Evolutionary conservation across 2,329 filamentous ascomycete species (phyloP).

Genomic region (Cercospora sp.): DNA sequence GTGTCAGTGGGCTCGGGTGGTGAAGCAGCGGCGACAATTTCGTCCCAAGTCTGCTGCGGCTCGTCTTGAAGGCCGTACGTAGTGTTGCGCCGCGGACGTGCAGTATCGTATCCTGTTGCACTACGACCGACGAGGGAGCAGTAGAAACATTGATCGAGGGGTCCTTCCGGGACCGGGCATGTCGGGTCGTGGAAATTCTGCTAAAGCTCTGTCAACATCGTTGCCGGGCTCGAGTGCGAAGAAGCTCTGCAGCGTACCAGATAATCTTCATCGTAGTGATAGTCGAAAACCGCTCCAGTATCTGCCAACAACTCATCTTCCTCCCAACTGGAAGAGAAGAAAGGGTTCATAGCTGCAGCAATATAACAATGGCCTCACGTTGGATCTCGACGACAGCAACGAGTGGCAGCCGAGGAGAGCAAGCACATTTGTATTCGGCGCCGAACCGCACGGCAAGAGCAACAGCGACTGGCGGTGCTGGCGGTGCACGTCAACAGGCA

Average conservation of each 20-base stretch:
- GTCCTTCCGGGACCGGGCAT: not conserved
- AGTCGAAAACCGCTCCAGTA: not conserved
- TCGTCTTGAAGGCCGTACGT: not conserved
- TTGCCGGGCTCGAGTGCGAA: not conserved
- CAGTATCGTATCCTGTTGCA: not conserved
- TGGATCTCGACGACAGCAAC: not conserved
- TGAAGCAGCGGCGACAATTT: not conserved
- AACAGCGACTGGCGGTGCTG: not conserved
- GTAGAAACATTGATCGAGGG: not conserved
- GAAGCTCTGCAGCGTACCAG: not conserved
- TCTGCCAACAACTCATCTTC: constrained; percentile 5
- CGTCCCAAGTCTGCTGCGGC: not conserved
- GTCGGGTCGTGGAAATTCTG: not conserved
- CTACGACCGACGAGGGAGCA: not conserved
- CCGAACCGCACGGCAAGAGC: constrained; percentile 1
- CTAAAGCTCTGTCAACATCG: not conserved
- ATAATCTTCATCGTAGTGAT: not conserved
- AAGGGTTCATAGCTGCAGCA: not conserved
- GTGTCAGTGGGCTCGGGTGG: not conserved
- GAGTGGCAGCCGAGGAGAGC: not conserved
- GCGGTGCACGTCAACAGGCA: not conserved
- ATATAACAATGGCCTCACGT: not conserved
- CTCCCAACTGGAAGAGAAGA: not conserved
- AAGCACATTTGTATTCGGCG: constrained; percentile 7
- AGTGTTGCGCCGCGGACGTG: not conserved